A percentile compares a stretch with the other conserved stretches of the same genome.
Conservation (phyloP, 176 grass and related monocot genomes). For the Oryza officinalis region DNA sequence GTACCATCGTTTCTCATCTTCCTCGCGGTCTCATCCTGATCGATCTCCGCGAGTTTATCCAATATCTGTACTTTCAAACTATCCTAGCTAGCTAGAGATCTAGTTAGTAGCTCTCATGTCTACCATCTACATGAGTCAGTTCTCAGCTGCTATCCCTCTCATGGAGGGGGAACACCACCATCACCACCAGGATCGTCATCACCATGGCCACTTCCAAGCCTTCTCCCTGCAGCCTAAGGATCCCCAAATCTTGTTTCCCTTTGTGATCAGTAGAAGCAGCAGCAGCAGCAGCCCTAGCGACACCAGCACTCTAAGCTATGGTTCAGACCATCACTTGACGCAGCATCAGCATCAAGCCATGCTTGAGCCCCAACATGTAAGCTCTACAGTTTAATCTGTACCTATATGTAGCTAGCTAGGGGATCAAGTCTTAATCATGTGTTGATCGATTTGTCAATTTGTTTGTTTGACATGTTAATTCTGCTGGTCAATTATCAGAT, state of each 20-base stretch:
- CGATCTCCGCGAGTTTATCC: conserved; percentile 1
- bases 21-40: conserved; percentile 26
- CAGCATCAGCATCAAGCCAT: neutral
- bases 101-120: conserved; percentile 43
- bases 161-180: conserved; percentile 62
- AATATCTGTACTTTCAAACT: neutral
- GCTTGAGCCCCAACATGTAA: conserved; percentile 44
- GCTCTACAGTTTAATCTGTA: neutral
- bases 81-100: conserved; percentile 17
- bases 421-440: neutral
- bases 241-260: conserved; percentile 51
- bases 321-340: conserved; percentile 43
- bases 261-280: conserved; percentile 47
- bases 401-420: neutral
- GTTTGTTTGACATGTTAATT: neutral
- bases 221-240: conserved; percentile 58
- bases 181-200: conserved; percentile 1
- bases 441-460: neutral
- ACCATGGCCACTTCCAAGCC: conserved; percentile 60
- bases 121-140: conserved; percentile 79
- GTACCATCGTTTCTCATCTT: neutral
- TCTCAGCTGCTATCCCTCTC: conserved; percentile 62
- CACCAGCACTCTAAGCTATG: conserved; percentile 35
- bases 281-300: conserved; percentile 45
- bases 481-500: conserved; percentile 42